A percentile compares a stretch with the other conserved stretches of the same genome.
Conservation (phyloP, 139 green algal genomes). For the Tetraselmis striata region DNA sequence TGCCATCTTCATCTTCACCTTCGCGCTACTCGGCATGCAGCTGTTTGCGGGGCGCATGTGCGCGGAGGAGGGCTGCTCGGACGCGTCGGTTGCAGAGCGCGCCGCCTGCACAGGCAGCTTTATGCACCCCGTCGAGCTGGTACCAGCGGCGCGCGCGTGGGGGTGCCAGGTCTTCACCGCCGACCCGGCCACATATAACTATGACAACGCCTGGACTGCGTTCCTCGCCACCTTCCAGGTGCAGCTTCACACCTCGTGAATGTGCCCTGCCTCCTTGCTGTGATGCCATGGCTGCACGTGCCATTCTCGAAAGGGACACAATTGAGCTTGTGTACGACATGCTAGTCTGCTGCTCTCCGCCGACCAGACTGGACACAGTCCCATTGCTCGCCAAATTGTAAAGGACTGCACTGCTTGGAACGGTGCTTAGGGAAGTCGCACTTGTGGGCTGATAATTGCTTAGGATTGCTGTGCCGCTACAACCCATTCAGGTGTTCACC, state of each 20-base stretch:
- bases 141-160: neutral
- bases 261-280: no score
- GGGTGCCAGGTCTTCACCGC: neutral
- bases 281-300: neutral
- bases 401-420: no score
- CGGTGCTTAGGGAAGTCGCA: no score
- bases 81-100: neutral
- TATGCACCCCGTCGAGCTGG: neutral
- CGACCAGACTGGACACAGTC: no score
- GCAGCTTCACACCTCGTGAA: neutral
- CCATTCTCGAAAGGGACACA: no score
- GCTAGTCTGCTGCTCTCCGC: no score
- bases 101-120: neutral
- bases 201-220: conserved; percentile 3
- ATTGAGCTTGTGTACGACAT: no score
- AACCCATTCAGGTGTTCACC: conserved; percentile 2
- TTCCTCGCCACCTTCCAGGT: conserved; percentile 5
- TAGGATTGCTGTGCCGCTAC: no score
- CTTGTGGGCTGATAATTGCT: no score
- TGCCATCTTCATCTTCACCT: conserved; percentile 32
- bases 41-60: conserved; percentile 10
- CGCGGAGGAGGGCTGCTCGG: neutral
- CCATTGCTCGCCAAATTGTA: no score
- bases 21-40: conserved; percentile 33
- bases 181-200: neutral